phyloP scores from a whole-genome alignment of 75 land plant species.

The Larix kaempferi region DNA sequence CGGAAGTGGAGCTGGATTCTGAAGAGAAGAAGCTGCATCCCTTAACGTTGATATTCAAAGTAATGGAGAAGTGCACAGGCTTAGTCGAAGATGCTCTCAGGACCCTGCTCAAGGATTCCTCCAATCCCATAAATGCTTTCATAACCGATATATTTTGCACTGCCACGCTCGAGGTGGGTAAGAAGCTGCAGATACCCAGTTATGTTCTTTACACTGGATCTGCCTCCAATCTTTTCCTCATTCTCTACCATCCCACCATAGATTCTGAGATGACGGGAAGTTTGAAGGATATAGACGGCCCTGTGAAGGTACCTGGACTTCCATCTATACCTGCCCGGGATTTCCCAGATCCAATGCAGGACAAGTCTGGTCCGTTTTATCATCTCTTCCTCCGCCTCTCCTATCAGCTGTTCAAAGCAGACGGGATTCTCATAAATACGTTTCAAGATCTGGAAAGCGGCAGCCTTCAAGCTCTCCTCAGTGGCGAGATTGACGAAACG shows the following conservation, averaged over 20 bases:
- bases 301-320: conserved; percentile 19
- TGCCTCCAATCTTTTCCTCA: neutral
- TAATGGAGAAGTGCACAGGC: neutral
- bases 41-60: too few species aligned
- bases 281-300: too few species aligned
- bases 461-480: neutral
- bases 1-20: too few species aligned
- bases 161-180: too few species aligned
- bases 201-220: neutral
- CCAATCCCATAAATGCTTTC: too few species aligned
- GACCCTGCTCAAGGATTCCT: neutral
- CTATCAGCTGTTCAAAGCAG: neutral
- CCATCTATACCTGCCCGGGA: conserved; percentile 15
- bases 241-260: neutral
- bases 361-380: neutral
- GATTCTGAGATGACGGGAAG: neutral
- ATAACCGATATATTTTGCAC: too few species aligned
- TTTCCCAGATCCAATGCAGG: conserved; percentile 5
- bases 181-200: neutral
- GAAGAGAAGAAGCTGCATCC: too few species aligned
- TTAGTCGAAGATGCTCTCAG: neutral
- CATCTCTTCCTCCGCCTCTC: neutral
- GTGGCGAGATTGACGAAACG: neutral
- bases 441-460: neutral
- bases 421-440: neutral